Conservation (phyloP, 2,329 filamentous ascomycete genomes). For the Rhinocladiella similis region DNA sequence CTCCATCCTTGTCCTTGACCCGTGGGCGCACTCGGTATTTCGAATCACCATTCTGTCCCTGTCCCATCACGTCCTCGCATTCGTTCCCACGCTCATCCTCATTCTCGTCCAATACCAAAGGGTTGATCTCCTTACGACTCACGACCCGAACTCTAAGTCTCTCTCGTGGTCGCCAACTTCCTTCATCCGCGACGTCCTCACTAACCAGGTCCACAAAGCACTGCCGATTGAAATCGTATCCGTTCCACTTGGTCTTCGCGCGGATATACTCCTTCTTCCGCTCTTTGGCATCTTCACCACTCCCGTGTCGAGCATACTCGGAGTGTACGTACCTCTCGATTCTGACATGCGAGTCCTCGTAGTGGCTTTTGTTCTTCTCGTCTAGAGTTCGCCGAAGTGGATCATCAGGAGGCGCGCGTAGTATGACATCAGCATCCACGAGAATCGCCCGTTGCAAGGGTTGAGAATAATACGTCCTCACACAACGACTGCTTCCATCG, state of each 20-base stretch:
- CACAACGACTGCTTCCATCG: constrained; percentile 56
- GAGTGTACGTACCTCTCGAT: constrained; percentile 40
- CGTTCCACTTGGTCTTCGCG: constrained; percentile 45
- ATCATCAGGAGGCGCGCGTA: constrained; percentile 17
- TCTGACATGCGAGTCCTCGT: constrained; percentile 39
- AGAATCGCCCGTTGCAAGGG: constrained; percentile 35
- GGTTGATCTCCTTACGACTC: constrained; percentile 43
- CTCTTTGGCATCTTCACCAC: constrained; percentile 25
- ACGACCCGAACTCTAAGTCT: constrained; percentile 43
- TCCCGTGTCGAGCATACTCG: constrained; percentile 35
- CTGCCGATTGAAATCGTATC: constrained; percentile 42
- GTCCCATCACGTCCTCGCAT: not conserved
- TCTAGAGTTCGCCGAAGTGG: constrained; percentile 23
- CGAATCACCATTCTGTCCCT: not conserved
- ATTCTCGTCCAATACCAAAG: constrained; percentile 35
- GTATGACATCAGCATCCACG: constrained; percentile 1
- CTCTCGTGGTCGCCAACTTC: constrained; percentile 36
- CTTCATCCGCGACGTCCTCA: constrained; percentile 34
- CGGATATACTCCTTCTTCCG: constrained; percentile 41
- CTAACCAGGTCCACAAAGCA: constrained; percentile 47
- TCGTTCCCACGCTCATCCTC: constrained; percentile 29
- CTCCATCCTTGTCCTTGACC: constrained; percentile 30
- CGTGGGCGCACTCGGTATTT: constrained; percentile 32
- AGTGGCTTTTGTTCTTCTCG: constrained; percentile 26
- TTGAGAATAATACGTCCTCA: constrained; percentile 65